Conservation (phyloP, 129 eudicot species). For the Chrysanthemum makinoi region DNA sequence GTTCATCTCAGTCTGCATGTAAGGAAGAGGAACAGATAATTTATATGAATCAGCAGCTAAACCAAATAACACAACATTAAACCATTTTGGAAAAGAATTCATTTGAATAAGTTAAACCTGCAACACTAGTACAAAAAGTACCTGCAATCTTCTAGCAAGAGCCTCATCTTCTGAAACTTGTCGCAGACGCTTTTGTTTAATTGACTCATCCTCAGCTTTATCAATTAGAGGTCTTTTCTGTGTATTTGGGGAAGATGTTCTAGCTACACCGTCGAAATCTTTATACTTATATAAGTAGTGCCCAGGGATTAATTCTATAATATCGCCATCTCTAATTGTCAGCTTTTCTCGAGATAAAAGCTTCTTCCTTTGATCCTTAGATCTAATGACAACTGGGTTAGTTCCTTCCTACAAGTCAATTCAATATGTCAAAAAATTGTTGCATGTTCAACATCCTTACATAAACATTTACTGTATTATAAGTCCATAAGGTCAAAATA, state of each 20-base stretch:
- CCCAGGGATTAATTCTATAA: constrained; percentile 91
- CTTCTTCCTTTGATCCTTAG: constrained; percentile 59
- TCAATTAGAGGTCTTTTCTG: constrained; percentile 41
- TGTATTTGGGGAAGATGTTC: constrained; percentile 23
- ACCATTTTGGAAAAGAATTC: constrained; percentile 9
- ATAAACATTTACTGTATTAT: no score
- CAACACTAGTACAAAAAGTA: constrained; percentile 12
- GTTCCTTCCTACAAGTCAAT: constrained; percentile 66
- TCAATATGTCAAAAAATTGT: constrained; percentile 2
- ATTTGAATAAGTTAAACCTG: neutral
- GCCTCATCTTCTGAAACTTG: constrained; percentile 54
- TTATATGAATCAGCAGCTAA: constrained; percentile 7
- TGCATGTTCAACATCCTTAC: neutral
- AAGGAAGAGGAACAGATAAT: neutral
- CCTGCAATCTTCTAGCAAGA: constrained; percentile 46
- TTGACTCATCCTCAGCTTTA: constrained; percentile 29
- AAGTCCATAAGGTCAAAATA: neutral
- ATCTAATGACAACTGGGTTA: constrained; percentile 78
- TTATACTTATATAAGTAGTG: constrained; percentile 66
- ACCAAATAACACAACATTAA: constrained; percentile 1
- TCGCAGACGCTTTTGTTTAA: constrained; percentile 40
- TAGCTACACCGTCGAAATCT: constrained; percentile 18
- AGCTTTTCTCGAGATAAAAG: constrained; percentile 56
- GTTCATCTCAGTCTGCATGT: constrained; percentile 33
- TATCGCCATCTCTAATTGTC: constrained; percentile 58